Percentiles rank a stretch among this genome's conserved stretches.
phyloP scores from a whole-genome alignment of 768 basidiomycete genomes.

The Pulveroboletus sp. region DNA sequence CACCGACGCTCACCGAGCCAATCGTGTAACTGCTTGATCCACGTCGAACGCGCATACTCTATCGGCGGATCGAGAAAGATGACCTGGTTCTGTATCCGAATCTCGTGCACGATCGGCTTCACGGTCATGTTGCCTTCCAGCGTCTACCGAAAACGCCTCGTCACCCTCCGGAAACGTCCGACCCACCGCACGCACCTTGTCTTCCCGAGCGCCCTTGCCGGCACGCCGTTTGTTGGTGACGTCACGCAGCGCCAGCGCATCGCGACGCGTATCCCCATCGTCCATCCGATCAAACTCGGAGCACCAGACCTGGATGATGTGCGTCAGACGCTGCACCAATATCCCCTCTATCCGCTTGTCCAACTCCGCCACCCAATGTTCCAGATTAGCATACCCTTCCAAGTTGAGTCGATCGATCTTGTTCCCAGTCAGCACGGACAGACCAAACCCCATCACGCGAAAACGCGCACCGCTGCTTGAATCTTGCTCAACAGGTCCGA shows the following conservation, averaged over 20 bases:
- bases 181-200: conserved; percentile 54
- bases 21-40: conserved; percentile 86
- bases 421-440: background rate
- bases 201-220: conserved; percentile 72
- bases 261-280: conserved; percentile 60
- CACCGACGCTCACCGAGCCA: conserved; percentile 61
- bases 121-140: conserved; percentile 71
- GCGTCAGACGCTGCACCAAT: conserved; percentile 66
- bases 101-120: conserved; percentile 89
- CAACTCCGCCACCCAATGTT: conserved; percentile 84
- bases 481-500: conserved; percentile 70
- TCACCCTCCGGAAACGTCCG: background rate
- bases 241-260: conserved; percentile 48
- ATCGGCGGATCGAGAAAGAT: conserved; percentile 98
- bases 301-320: conserved; percentile 86
- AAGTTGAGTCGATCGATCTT: conserved; percentile 92
- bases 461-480: conserved; percentile 69
- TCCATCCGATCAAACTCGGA: conserved; percentile 76
- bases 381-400: conserved; percentile 93
- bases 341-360: conserved; percentile 81
- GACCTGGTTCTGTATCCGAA: conserved; percentile 97
- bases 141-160: conserved; percentile 40
- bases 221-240: conserved; percentile 60
- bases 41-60: conserved; percentile 85
- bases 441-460: background rate